These are phyloP conservation scores for Fusarium succisae DNA, from an alignment of 2,329 filamentous ascomycete genomes.

Conservation along the genomic window DNA sequence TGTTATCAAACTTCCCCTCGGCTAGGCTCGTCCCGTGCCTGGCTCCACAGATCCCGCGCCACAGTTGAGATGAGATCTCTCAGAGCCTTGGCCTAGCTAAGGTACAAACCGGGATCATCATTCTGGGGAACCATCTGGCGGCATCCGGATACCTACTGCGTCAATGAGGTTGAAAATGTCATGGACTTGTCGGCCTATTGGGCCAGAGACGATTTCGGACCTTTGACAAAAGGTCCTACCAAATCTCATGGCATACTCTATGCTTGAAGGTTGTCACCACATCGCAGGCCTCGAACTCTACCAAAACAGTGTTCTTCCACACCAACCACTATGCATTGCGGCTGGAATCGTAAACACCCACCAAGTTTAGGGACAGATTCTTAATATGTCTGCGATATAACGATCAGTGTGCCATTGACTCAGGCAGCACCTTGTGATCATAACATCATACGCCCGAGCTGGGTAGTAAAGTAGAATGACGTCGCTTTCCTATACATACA, in stretches of 20 bases:
- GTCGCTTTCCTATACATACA: constrained; percentile 42
- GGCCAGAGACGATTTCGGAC: constrained; percentile 13
- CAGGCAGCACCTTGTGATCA: not conserved
- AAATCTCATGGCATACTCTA: constrained; percentile 1
- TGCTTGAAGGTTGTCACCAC: constrained; percentile 24
- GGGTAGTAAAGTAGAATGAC: constrained; percentile 11
- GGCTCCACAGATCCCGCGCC: constrained; percentile 38
- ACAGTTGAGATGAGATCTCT: constrained; percentile 33
- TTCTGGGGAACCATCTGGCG: not conserved
- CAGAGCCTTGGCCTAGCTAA: constrained; percentile 14
- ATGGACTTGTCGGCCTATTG: constrained; percentile 23
- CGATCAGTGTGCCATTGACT: not conserved
- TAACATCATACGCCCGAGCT: not conserved
- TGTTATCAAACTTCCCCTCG: not conserved
- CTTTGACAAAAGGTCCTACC: constrained; percentile 12
- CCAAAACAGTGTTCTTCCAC: not conserved
- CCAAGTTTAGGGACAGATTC: not conserved
- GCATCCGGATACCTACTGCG: constrained; percentile 3
- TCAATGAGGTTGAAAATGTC: constrained; percentile 8
- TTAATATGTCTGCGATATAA: not conserved
- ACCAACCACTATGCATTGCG: constrained; percentile 1
- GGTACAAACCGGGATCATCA: constrained; percentile 16
- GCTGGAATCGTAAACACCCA: not conserved
- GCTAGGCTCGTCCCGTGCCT: constrained; percentile 43
- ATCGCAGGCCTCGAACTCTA: constrained; percentile 32